phyloP scores from a whole-genome alignment of 2,329 filamentous ascomycete species.

The Pyricularia pennisetigena region DNA sequence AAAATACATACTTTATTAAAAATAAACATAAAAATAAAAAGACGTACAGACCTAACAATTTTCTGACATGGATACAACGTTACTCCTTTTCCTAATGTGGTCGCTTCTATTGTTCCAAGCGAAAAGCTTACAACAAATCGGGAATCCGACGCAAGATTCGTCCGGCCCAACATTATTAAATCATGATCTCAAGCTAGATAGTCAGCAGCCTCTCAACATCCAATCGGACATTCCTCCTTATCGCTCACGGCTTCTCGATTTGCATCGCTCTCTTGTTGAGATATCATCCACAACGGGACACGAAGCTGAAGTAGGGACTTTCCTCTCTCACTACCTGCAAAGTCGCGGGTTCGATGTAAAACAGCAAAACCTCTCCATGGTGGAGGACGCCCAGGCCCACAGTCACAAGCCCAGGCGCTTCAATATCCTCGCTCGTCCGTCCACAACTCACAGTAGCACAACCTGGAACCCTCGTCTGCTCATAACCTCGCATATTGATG shows the following conservation, averaged over 20 bases:
- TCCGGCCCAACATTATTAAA: not conserved
- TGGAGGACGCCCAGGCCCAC: not conserved
- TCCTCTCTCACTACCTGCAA: conserved; percentile 4
- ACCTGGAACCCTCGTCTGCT: conserved; percentile 42
- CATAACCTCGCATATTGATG: conserved; percentile 77
- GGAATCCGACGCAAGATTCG: not conserved
- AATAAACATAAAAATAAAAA: too few relatives aligned
- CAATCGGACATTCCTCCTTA: conserved; percentile 20
- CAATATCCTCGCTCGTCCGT: conserved; percentile 58
- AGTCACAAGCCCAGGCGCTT: conserved; percentile 37
- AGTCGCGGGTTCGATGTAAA: not conserved
- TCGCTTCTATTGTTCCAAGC: too few relatives aligned
- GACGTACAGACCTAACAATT: too few relatives aligned
- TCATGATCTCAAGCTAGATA: not conserved
- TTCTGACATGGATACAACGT: too few relatives aligned
- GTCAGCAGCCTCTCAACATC: not conserved
- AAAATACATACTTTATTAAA: too few relatives aligned
- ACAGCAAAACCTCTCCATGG: not conserved
- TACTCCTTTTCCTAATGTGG: too few relatives aligned
- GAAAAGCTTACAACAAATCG: not conserved
- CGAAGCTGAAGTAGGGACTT: conserved; percentile 53
- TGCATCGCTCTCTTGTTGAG: conserved; percentile 68
- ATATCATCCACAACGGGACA: conserved; percentile 62
- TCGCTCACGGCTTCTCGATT: conserved; percentile 48
- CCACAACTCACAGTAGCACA: too few relatives aligned